Base-by-base conservation (phyloP, 306 rosid genomes). In the Quercus alba region DNA sequence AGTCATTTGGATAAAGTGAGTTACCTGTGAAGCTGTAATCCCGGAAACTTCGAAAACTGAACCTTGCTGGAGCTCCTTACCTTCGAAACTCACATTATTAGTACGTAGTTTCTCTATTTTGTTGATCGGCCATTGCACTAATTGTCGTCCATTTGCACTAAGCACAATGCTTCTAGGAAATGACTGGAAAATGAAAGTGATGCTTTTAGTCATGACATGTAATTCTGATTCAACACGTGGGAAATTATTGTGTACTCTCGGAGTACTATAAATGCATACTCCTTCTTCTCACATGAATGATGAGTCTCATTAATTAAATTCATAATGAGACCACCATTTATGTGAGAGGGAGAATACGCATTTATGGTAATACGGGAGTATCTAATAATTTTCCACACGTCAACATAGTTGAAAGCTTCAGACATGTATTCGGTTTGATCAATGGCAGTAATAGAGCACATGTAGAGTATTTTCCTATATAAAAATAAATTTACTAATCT, bases 71-170 rank as follows among this genome's bases (percentile, higher is more conserved):
- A 91, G 83, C 52, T 77, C 73, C 76, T 75, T 79, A 19, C 70
- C 72, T 2, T 49, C 55, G 13, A 87, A 78, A 33, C 72, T 77
- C n/a, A 86, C 77, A 54, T 81, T 70, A 8, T 80, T 70, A 38
- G 58, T 55, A 41, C 86, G 88, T 63, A 89, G 80, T 81, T 87
- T 70, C 61, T 84, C 82, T 15, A 89, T 66, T 76, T 87, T 90
- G 64, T 84, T 84, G 56, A 87, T 82, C 31, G 97, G 97, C 93
- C 95, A 90, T 6, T 86, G 92, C 23, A 89, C 68, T 79, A 91
- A 82, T 79, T 63, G 77, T 77, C 74, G 76, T 70, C 91, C 89
- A 69, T 76, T 85, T 79, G 75, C 75, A 73, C 82, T 82, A 15
- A 92, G 93, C 88, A 83, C 77, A 73, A 90, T 54, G 58, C 83